A percentile compares a stretch with the other conserved stretches of the same genome.
Conservation (phyloP, 2,329 filamentous ascomycete species). For the Huntiella savannae region DNA sequence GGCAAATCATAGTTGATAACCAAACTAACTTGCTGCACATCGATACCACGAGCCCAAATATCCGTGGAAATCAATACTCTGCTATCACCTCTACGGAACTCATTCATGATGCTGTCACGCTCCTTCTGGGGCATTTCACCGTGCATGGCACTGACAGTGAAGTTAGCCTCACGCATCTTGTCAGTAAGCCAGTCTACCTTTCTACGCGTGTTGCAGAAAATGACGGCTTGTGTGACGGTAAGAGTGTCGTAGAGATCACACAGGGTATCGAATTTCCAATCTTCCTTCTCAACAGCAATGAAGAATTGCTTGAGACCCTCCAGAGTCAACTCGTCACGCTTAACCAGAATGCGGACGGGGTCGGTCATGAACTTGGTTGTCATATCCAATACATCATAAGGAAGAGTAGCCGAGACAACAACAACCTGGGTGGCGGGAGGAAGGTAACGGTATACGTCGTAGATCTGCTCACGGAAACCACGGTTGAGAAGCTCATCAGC, state of each 20-base stretch:
- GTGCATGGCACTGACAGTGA: slow-evolving; percentile 97
- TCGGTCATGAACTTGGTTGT: slow-evolving; percentile 99
- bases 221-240: slow-evolving; percentile 96
- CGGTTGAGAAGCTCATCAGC: slow-evolving; percentile 59
- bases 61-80: slow-evolving; percentile 94
- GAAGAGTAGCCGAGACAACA: slow-evolving; percentile 86
- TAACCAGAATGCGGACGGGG: slow-evolving; percentile 86
- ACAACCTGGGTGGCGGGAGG: slow-evolving; percentile 97
- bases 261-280: slow-evolving; percentile 98
- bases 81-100: slow-evolving; percentile 92
- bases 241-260: slow-evolving; percentile 97
- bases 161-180: slow-evolving; percentile 98
- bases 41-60: slow-evolving; percentile 94
- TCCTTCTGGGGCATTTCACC: slow-evolving; percentile 98
- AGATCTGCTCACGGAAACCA: slow-evolving; percentile 95
- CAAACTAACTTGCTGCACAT: slow-evolving; percentile 92
- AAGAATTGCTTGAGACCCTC: slow-evolving; percentile 98
- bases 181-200: slow-evolving; percentile 99
- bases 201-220: slow-evolving; percentile 96
- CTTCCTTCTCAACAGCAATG: slow-evolving; percentile 96
- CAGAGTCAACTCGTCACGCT: slow-evolving; percentile 94
- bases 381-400: slow-evolving; percentile 96
- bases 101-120: slow-evolving; percentile 97
- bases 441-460: slow-evolving; percentile 94
- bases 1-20: slow-evolving; percentile 99